Conservation (phyloP, 2,329 filamentous ascomycete genomes). For the Grosmannia penicillata region DNA sequence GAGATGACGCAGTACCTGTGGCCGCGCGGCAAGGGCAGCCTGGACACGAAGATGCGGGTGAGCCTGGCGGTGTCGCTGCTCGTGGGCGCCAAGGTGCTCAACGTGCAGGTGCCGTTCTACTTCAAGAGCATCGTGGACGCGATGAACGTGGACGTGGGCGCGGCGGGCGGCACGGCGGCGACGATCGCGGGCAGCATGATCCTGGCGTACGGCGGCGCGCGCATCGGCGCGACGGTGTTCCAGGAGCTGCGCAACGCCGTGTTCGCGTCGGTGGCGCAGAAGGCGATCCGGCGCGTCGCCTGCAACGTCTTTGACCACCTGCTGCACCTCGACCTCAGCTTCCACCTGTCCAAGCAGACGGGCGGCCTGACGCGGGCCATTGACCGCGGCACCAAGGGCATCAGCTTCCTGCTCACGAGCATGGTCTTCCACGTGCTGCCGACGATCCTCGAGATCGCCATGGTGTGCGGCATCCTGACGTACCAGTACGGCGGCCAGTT, state of each 20-base stretch:
- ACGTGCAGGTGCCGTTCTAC: conserved; percentile 97
- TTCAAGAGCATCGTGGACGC: conserved; percentile 96
- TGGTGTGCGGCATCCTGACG: conserved; percentile 93
- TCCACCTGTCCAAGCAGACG: conserved; percentile 88
- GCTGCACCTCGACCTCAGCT: conserved; percentile 76
- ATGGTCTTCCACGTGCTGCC: conserved; percentile 98
- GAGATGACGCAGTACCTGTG: conserved; percentile 95
- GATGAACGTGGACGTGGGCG: conserved; percentile 80
- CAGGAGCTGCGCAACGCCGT: conserved; percentile 92
- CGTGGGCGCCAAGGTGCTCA: conserved; percentile 83
- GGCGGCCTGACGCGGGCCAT: conserved; percentile 88
- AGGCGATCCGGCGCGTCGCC: conserved; percentile 83
- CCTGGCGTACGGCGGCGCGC: conserved; percentile 76
- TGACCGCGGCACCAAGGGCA: conserved; percentile 93
- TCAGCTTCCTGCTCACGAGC: conserved; percentile 89
- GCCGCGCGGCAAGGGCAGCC: conserved; percentile 82
- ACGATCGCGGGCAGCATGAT: conserved; percentile 89
- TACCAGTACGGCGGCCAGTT: conserved; percentile 92
- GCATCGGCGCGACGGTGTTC: conserved; percentile 78
- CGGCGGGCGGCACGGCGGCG: conserved; percentile 69
- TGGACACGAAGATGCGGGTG: conserved; percentile 73
- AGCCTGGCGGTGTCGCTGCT: conserved; percentile 70
- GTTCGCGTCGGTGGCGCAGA: conserved; percentile 93
- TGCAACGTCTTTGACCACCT: conserved; percentile 87
- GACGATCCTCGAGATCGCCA: conserved; percentile 80